Evolutionary conservation across 2,329 filamentous ascomycete genomes (phyloP), one percentile per base, ranked within the genome.

Genomic region (Trichoderma koningiopsis): DNA sequence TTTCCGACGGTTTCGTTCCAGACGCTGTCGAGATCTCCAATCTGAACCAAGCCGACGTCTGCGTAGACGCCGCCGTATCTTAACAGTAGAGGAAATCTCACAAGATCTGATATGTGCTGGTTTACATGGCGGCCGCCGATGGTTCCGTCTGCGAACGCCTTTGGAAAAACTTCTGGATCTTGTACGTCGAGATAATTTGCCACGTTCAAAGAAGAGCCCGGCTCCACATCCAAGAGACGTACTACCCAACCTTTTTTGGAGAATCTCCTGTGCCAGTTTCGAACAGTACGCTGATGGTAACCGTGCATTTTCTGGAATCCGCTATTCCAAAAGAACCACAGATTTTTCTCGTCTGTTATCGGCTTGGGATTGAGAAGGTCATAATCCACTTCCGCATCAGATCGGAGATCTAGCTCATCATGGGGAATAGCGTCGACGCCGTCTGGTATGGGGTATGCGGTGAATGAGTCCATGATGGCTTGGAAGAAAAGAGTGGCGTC

Each of bases 261-360:
- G 66, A 87, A 81, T n/a, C 86, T 83, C 2, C 85, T 81, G 72
- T 87, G 79, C 82, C 85, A 88, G 63, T 83, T 80, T 52, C 85
- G 80, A 33, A 88, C 79, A 70, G 84, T 88, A 52, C 86, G 85
- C 69, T 84, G 77, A 5, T 83, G 80, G 74, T 87, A 87, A 0
- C 80, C 79, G 68, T 86, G 83, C 81, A 88, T 84, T 31, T 75
- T 77, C 3, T 72, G 55, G 72, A 82, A 84, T 33, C 86, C 86
- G 4, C 77, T 77, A 74, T 88, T 81, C 86, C 86, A 89, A 77
- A 87, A 88, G 74, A 87, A 86, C 81, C 85, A 89, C 31, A 88
- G 77, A 59, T 87, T 87, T 74, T 88, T 88, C 57, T 83, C 80
- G 35, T 77, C 75, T 0, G 77, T 74, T 33, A 84, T 75, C 24